Conservation (phyloP, 176 grass and related monocot genomes). For the Miscanthus lutarioriparius region DNA sequence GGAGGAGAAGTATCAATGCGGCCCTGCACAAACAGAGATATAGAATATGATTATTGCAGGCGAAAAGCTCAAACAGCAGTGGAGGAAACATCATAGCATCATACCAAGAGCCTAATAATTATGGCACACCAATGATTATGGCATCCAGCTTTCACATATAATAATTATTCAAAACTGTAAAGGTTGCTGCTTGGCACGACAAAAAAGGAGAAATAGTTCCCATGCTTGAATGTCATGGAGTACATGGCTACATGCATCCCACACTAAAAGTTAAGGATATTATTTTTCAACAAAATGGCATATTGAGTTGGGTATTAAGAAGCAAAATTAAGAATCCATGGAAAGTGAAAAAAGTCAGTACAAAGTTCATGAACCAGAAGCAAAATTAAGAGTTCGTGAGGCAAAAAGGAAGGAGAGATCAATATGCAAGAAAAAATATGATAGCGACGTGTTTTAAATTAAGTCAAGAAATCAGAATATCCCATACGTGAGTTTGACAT, state of each 20-base stretch:
- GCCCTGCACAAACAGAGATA: slow-evolving; percentile 47
- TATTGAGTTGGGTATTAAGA: background rate
- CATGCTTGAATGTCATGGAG: background rate
- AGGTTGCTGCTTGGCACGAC: background rate
- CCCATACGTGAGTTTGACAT: slow-evolving; percentile 89
- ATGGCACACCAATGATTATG: background rate
- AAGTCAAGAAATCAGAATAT: background rate
- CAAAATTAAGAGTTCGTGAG: background rate
- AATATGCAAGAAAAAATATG: background rate
- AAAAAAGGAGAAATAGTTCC: background rate
- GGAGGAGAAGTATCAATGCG: slow-evolving; percentile 73
- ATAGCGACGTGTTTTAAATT: background rate
- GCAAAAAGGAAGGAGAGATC: background rate
- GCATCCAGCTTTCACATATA: background rate
- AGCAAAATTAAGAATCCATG: background rate
- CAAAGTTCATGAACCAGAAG: slow-evolving; percentile 1
- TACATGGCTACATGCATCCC: background rate
- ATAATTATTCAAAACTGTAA: background rate
- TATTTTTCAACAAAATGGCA: background rate
- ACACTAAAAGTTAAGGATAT: background rate
- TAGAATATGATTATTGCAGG: background rate
- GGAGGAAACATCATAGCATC: slow-evolving; percentile 7
- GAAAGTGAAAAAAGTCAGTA: background rate
- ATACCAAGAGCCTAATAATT: background rate
- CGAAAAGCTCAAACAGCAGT: background rate